Evolutionary conservation across 805 yeast genomes (phyloP), one percentile per base, ranked within the genome.

Genomic region (Phaffomyces antillensis): DNA sequence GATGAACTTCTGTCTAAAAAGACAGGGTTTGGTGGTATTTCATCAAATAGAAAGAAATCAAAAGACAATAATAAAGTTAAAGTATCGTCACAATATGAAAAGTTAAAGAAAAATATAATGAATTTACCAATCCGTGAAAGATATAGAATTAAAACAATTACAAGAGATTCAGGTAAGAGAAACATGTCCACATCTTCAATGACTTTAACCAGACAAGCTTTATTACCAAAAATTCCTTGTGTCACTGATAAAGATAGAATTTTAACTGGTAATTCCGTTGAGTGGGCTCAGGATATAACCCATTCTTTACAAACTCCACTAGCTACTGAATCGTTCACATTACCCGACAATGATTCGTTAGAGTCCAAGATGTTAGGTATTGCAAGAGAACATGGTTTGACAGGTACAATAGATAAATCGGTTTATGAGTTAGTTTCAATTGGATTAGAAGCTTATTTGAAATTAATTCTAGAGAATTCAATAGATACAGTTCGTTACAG

Each of bases 241-340:
- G 80, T 76, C 10, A 56, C 42, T 35, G 67, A 63, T 37, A 63
- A 64, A 39, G 63, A 55, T n/a, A 54, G 50, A 35, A 33, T 32
- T 17, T 30, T 49, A 4, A 48, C 52, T 15, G 60, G 61, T 44
- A 77, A 76, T 52, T 75, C 86, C 31, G 75, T 81, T 28, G 83
- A 83, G 53, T 89, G 96, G 91, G 87, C 95, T 20, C 96, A 90
- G 62, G 98, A 93, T 59, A 86, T 93, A 16, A 75, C 83, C 43
- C 89, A 83, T 56, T 95, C 93, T 4, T 76, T 87, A 44, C 88
- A 86, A 53, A 77, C 93, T 2, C 91, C 93, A 5, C 70, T 90
- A 32, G 76, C 91, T 2, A 70, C 86, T 1, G 96, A 91, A 52
- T 71, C 77, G 33, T 86, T 72, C 59, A 90, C 90, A 50, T 62